These are phyloP conservation scores for Abortiporus biennis DNA, from an alignment of 1,284 basidiomycete genomes.

Conservation along the genomic window DNA sequence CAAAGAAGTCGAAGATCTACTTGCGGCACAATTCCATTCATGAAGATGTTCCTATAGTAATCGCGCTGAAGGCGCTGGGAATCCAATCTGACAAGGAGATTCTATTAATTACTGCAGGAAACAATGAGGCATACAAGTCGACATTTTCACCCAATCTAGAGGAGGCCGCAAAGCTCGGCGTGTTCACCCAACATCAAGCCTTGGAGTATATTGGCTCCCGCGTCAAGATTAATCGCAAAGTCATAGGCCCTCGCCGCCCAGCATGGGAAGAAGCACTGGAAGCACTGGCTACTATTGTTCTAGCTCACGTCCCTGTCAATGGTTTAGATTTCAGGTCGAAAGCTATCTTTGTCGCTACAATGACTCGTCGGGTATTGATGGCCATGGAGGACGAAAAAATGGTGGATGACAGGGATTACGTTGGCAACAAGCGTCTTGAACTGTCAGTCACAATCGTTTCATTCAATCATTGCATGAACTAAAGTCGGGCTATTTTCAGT, in stretches of 20 bases:
- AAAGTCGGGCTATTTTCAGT: too few relatives aligned
- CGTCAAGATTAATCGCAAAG: slow-evolving; percentile 83
- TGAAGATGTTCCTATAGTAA: slow-evolving; percentile 94
- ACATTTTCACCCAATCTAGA: slow-evolving; percentile 92
- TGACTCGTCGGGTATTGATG: slow-evolving; percentile 95
- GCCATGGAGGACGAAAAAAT: slow-evolving; percentile 95
- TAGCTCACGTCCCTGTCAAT: slow-evolving; percentile 94
- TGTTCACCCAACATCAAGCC: slow-evolving; percentile 92
- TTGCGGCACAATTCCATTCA: slow-evolving; percentile 98
- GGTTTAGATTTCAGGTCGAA: slow-evolving; percentile 92
- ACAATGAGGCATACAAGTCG: slow-evolving; percentile 84
- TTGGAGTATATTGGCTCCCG: slow-evolving; percentile 93
- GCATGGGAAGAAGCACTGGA: slow-evolving; percentile 94
- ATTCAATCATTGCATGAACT: too few relatives aligned
- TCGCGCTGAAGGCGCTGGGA: slow-evolving; percentile 95
- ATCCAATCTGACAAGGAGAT: slow-evolving; percentile 99
- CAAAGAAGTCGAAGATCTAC: slow-evolving; percentile 92
- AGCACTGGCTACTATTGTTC: slow-evolving; percentile 93
- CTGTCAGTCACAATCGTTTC: slow-evolving; percentile 52
- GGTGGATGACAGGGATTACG: slow-evolving; percentile 99
- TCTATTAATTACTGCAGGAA: slow-evolving; percentile 90
- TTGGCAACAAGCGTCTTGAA: slow-evolving; percentile 98
- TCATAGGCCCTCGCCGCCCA: slow-evolving; percentile 78
- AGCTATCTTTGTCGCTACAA: slow-evolving; percentile 96
- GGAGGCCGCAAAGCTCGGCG: slow-evolving; percentile 85